Base-by-base conservation (phyloP, 1,139 yeast species). In the Geotrichum klebahnii region DNA sequence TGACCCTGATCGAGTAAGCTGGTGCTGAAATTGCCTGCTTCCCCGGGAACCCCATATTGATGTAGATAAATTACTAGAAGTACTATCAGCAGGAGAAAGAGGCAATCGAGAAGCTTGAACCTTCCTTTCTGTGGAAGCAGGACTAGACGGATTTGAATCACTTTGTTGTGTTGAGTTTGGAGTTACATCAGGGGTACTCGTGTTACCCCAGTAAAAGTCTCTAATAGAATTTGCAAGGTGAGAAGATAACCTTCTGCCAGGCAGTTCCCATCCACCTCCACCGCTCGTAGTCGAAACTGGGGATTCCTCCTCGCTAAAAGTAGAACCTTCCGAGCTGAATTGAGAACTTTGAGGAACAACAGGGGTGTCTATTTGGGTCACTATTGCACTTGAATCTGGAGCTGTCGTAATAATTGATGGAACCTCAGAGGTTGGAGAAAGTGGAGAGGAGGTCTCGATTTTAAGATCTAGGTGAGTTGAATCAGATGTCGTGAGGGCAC, bases 231-330 rank as follows among this genome's bases (percentile, higher is more conserved):
- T 72, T 1, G 75, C 64, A 12, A 74, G 59, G 55, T 73, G 78
- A 26, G 70, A 51, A 0, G 78, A 74, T 1, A 74, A 52, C 36
- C 76, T 60, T 46, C 71, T 64, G 1, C 77, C 73, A 57, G 53
- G 37, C 28, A 48, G 33, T 3, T 52, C 54, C 54, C 54, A 52
- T 38, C n/a, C n/a, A n/a, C n/a, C n/a, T n/a, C n/a, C n/a, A n/a
- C 32, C 39, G 6, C 40, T 19, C 12, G 32, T 22, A 22, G 33
- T 19, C 12, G 42, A 19, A 28, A 19, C 19, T 14, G 37, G 31
- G 6, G 31, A 28, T 17, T 34, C 45, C 17, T 42, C 46, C 12
- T 42, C 50, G 16, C 46, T 40, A 6, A 31, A 16, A 23, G 16
- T 35, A 10, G 22, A 22, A 4, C 14, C 8, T 6, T 31, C 34